Base-by-base conservation (phyloP, 148 eudicot genomes). In the Linanthus parryae region DNA sequence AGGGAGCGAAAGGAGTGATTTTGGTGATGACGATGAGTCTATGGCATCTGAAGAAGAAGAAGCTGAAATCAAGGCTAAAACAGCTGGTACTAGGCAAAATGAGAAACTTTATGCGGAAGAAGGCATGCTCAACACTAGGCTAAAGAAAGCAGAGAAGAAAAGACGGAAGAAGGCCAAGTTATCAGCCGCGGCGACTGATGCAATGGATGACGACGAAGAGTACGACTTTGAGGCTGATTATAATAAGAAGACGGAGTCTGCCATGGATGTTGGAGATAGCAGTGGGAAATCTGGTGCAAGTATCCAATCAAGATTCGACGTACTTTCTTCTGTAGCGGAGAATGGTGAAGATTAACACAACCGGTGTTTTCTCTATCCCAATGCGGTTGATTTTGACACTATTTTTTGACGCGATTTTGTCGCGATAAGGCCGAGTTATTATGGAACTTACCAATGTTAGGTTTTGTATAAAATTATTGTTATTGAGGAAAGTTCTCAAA, bases 151-250 rank as follows among this genome's bases (percentile, higher is more conserved):
- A 3, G 85, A 73, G 61, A 87, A 81, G 76, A 83, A 86, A 61
- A 74, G 64, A 63, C 68, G 67, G 60, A 92, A 87, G 59, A 87
- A 82, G 46, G 77, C 69, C 33, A 63, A 20, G 29, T 73, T 79
- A 54, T 54, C 45, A 41, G 61, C n/a, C n/a, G n/a, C n/a, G n/a
- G n/a, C n/a, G n/a, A n/a, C n/a, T n/a, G n/a, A n/a, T n/a, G n/a
- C n/a, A n/a, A n/a, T n/a, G n/a, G n/a, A 70, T 17, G 64, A 58
- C 75, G 83, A 78, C 40, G 74, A 43, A 11, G 91, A 78, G 54
- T 92, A 92, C 22, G 82, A 92, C 60, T 88, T 87, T 30, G 88
- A 84, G 68, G 91, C 78, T 52, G 96, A 92, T 74, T 88, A 73
- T 57, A n/a, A n/a, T n/a, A 67, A 57, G 29, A 70, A 14, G 25